Evolutionary conservation across 306 rosid species (phyloP), one percentile per base, ranked within the genome.

Genomic region (Lithocarpus polystachyus): DNA sequence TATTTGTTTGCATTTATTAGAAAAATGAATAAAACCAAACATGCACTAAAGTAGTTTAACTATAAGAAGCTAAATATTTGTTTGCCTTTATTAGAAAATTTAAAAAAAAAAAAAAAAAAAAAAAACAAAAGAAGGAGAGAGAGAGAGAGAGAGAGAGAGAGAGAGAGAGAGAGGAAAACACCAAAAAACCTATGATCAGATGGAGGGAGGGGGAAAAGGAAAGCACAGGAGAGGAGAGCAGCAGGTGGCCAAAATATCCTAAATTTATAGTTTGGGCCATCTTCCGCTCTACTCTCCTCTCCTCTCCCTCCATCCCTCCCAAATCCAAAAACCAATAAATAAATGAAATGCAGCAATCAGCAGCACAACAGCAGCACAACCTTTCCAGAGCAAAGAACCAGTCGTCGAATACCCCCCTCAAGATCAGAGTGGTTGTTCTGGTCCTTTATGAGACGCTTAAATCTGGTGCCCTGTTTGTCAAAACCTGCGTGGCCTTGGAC

Each of bases 401-500:
- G 82, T n/a, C 97, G 88, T 72, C 99, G 90, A 78, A 93, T 88
- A 80, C 99, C 93, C 91, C 89, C 89, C 89, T 96, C 99, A 45
- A 77, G 73, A 74, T 87, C 81, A 73, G 98, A 87, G 83, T 90
- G 98, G 56, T 31, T 31, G 78, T 96, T 93, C 88, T 85, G 96
- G 84, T 96, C 99, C 84, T 93, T 91, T 37, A 96, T 91, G 71
- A 96, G 94, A 33, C 97, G 99, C 86, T 96, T 96, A 86, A 95
- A 95, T 89, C 98, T 85, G 80, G 99, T 95, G 68, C 99, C 99
- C 82, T 95, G 98, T 79, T 95, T 91, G 90, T 95, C 99, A 81
- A 96, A 96, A 82, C 99, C 99, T 56, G 97, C 91, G 83, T 96
- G 99, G 75, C 99, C 99, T 91, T 90, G 90, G 74, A 93, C 98